Evolutionary conservation across 1,284 basidiomycete species (phyloP).

Genomic region (Cyathus pygmaeus): DNA sequence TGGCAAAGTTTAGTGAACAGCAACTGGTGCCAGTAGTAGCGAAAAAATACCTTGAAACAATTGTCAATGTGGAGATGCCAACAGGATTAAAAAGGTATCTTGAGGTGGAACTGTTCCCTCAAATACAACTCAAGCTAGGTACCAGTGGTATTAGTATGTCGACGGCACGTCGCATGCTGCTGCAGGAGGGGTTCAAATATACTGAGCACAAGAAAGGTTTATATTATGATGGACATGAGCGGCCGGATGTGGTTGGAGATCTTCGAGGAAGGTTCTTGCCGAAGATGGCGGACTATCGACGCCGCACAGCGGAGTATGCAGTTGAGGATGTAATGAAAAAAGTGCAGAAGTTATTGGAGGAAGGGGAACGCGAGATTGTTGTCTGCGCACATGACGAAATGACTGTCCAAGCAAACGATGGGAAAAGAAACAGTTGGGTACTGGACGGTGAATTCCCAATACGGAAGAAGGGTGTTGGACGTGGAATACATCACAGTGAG

Average conservation of each 20-base stretch:
- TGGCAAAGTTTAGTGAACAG: neutral
- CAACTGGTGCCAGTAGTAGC: neutral
- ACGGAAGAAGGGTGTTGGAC: slow-evolving; percentile 48
- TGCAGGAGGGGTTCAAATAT: slow-evolving; percentile 41
- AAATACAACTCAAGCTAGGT: slow-evolving; percentile 40
- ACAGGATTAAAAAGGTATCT: slow-evolving; percentile 45
- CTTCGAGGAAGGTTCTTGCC: slow-evolving; percentile 27
- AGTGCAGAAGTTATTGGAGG: slow-evolving; percentile 23
- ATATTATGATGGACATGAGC: slow-evolving; percentile 38
- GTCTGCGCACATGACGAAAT: slow-evolving; percentile 49
- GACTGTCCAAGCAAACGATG: slow-evolving; percentile 48
- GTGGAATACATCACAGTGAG: slow-evolving; percentile 42
- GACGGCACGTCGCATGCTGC: slow-evolving; percentile 32
- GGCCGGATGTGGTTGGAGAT: slow-evolving; percentile 31
- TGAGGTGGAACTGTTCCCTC: slow-evolving; percentile 46
- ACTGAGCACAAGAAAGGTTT: slow-evolving; percentile 34
- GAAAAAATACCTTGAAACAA: slow-evolving; percentile 9
- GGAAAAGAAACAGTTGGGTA: slow-evolving; percentile 39
- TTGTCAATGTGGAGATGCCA: slow-evolving; percentile 45
- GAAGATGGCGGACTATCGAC: slow-evolving; percentile 24
- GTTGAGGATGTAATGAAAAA: slow-evolving; percentile 31
- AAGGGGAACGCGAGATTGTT: slow-evolving; percentile 36
- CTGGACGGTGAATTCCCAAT: slow-evolving; percentile 40
- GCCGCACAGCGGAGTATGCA: slow-evolving; percentile 30
- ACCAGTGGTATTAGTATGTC: slow-evolving; percentile 30